Conservation (phyloP, 768 basidiomycete species). For the Leccinum ochraceum region DNA sequence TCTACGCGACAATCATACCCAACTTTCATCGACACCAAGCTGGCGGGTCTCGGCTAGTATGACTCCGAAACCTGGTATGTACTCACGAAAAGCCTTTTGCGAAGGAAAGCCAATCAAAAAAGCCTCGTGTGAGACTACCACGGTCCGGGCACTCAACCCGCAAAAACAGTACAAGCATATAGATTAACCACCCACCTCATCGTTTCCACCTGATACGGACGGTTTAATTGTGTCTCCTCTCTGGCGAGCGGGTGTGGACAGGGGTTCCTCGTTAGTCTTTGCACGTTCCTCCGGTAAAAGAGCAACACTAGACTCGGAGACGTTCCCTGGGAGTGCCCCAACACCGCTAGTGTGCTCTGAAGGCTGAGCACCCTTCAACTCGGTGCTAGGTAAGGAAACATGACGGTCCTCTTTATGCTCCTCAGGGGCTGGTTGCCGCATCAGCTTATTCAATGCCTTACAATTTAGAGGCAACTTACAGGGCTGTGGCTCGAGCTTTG, state of each 20-base stretch:
- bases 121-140: neutral
- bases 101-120: slow-evolving; percentile 1
- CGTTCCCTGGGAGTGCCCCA: slow-evolving; percentile 49
- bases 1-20: neutral
- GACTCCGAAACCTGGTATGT: neutral
- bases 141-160: neutral
- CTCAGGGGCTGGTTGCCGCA: slow-evolving; percentile 7
- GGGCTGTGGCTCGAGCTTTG: slow-evolving; percentile 1
- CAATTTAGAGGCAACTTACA: slow-evolving; percentile 12
- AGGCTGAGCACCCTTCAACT: slow-evolving; percentile 35
- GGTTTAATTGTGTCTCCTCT: slow-evolving; percentile 23
- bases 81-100: neutral
- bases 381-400: slow-evolving; percentile 39
- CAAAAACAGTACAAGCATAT: neutral
- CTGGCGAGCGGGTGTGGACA: slow-evolving; percentile 5
- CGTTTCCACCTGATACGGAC: neutral
- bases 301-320: slow-evolving; percentile 47
- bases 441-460: slow-evolving; percentile 9
- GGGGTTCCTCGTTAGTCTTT: slow-evolving; percentile 11
- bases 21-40: neutral
- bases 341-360: slow-evolving; percentile 40
- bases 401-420: neutral
- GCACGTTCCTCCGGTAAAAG: slow-evolving; percentile 49
- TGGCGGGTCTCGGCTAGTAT: neutral
- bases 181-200: slow-evolving; percentile 16